Percentiles rank a stretch among this genome's conserved stretches.
phyloP scores from a whole-genome alignment of 2,329 filamentous ascomycete genomes.

The Epichloe coenophiala region DNA sequence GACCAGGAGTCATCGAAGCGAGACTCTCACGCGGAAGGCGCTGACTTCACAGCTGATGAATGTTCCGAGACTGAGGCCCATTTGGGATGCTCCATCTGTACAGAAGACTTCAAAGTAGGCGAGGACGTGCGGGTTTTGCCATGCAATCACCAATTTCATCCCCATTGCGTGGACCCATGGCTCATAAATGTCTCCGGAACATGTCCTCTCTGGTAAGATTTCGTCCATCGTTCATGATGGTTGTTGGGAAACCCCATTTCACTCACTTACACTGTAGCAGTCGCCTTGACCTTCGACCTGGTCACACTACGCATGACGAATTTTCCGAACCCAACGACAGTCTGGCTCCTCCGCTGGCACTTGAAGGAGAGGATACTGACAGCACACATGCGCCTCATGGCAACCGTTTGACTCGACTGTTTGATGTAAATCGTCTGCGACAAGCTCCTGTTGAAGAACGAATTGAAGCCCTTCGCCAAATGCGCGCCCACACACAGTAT shows the following conservation, averaged over 20 bases:
- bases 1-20: slow-evolving; percentile 4
- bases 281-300: slow-evolving; percentile 40
- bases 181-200: slow-evolving; percentile 56
- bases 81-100: slow-evolving; percentile 53
- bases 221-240: neutral
- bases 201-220: slow-evolving; percentile 52
- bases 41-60: neutral
- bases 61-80: slow-evolving; percentile 18
- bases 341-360: slow-evolving; percentile 28
- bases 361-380: slow-evolving; percentile 23
- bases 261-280: slow-evolving; percentile 17
- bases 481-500: slow-evolving; percentile 14
- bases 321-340: slow-evolving; percentile 9
- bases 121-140: slow-evolving; percentile 56
- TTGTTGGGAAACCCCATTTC: neutral
- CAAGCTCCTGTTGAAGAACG: slow-evolving; percentile 47
- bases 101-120: slow-evolving; percentile 52
- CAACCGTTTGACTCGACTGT: slow-evolving; percentile 35
- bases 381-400: slow-evolving; percentile 20
- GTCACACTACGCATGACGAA: slow-evolving; percentile 10
- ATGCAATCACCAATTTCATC: slow-evolving; percentile 56
- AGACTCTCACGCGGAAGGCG: slow-evolving; percentile 4
- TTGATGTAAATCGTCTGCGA: slow-evolving; percentile 43
- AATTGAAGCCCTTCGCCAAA: slow-evolving; percentile 42
- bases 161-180: slow-evolving; percentile 56